Evolutionary conservation across 495 filamentous ascomycete genomes (phyloP).

Genomic region (Annulohypoxylon moriforme): DNA sequence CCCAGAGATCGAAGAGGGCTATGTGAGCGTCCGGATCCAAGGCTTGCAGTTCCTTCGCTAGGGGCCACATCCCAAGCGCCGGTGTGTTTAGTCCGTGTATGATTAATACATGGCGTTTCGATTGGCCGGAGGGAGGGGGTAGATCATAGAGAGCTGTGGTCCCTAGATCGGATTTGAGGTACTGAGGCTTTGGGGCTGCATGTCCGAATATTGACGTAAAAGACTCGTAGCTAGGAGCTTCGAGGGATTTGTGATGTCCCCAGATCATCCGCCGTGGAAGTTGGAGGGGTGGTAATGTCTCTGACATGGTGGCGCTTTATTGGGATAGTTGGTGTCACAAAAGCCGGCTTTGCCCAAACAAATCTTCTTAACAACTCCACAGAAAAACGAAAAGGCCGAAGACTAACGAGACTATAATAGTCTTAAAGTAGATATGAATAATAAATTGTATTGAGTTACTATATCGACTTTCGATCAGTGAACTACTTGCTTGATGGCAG

Average conservation of each 20-base stretch:
- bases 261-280: neutral
- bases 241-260: neutral
- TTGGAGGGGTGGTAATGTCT: neutral
- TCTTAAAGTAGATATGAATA: too few species aligned
- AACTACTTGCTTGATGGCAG: too few species aligned
- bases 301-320: neutral
- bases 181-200: neutral
- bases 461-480: too few species aligned
- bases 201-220: neutral
- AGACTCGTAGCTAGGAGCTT: neutral
- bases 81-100: constrained; percentile 2
- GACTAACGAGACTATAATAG: too few species aligned
- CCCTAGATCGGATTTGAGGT: neutral
- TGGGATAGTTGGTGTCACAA: neutral
- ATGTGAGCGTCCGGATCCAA: constrained; percentile 1
- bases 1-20: neutral
- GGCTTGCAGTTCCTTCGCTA: neutral
- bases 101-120: neutral
- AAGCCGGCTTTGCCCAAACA: neutral
- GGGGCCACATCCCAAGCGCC: neutral
- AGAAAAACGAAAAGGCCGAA: too few species aligned
- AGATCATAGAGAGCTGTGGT: neutral
- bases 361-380: neutral
- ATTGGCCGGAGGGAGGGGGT: constrained; percentile 1
- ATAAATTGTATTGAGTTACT: too few species aligned